phyloP scores from a whole-genome alignment of 352 stramenopile species.

The Lagenidium sp. region DNA sequence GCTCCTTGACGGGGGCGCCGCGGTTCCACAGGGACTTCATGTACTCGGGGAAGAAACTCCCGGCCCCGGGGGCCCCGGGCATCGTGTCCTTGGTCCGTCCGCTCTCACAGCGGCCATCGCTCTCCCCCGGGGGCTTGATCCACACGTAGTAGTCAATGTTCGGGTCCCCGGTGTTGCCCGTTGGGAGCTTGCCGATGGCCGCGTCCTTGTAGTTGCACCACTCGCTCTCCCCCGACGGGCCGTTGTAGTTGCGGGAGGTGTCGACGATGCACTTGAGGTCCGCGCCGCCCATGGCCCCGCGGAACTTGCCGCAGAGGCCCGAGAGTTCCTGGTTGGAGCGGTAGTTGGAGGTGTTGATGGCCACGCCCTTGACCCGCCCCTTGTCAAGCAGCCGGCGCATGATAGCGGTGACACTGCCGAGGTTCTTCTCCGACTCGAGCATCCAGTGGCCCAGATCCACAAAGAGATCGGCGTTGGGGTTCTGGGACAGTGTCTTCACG shows the following conservation, averaged over 20 bases:
- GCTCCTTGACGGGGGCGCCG: slow-evolving; percentile 24
- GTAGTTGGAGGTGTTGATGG: slow-evolving; percentile 77
- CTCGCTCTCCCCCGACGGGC: slow-evolving; percentile 20
- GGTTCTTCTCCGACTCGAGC: slow-evolving; percentile 12
- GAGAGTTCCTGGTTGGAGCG: slow-evolving; percentile 35
- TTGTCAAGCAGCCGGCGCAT: slow-evolving; percentile 27
- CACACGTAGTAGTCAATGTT: slow-evolving; percentile 72
- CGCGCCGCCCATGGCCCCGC: slow-evolving; percentile 26
- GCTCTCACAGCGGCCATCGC: slow-evolving; percentile 36
- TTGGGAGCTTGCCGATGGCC: slow-evolving; percentile 44
- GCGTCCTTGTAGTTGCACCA: slow-evolving; percentile 66
- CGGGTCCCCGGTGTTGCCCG: slow-evolving; percentile 25
- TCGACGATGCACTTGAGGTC: slow-evolving; percentile 45
- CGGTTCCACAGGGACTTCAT: slow-evolving; percentile 53
- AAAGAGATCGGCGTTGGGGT: slow-evolving; percentile 53
- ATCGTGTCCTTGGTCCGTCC: slow-evolving; percentile 17
- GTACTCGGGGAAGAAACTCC: slow-evolving; percentile 35
- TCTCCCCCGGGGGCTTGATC: slow-evolving; percentile 61
- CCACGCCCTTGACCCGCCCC: slow-evolving; percentile 39
- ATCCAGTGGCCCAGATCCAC: slow-evolving; percentile 55
- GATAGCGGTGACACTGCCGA: slow-evolving; percentile 18
- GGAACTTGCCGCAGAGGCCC: slow-evolving; percentile 43
- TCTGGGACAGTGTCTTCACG: slow-evolving; percentile 27
- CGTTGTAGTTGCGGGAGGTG: slow-evolving; percentile 57
- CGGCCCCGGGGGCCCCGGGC: slow-evolving; percentile 24